Conservation (phyloP, 371 early-diverging fungal species). For the Apophysomyces ossiformis region DNA sequence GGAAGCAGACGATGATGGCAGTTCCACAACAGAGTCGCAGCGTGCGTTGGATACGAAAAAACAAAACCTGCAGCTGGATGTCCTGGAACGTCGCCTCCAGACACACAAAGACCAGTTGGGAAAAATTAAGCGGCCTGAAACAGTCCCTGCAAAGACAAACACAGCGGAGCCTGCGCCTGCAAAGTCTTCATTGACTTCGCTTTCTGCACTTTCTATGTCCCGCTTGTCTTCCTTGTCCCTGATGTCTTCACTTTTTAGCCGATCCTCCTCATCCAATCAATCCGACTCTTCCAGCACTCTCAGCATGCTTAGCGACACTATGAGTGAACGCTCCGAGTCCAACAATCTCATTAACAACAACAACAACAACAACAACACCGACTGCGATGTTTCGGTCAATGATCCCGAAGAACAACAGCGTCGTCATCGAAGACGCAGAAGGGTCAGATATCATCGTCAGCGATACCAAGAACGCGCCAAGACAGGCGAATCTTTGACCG, state of each 20-base stretch:
- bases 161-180: slow-evolving; percentile 1
- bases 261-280: slow-evolving; percentile 11
- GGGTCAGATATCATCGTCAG: slow-evolving; percentile 23
- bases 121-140: background rate
- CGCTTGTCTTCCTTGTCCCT: slow-evolving; percentile 32
- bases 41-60: slow-evolving; percentile 6
- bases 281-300: slow-evolving; percentile 9
- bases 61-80: slow-evolving; percentile 33
- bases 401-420: slow-evolving; percentile 16
- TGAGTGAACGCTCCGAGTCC: background rate
- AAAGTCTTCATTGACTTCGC: slow-evolving; percentile 11
- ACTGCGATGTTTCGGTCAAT: background rate
- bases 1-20: slow-evolving; percentile 15
- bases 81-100: slow-evolving; percentile 41
- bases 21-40: slow-evolving; percentile 5
- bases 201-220: slow-evolving; percentile 24
- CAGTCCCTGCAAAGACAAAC: slow-evolving; percentile 1
- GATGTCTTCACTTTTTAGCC: slow-evolving; percentile 42
- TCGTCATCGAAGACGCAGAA: slow-evolving; percentile 25
- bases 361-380: background rate
- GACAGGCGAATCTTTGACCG: background rate
- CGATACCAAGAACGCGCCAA: slow-evolving; percentile 14
- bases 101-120: slow-evolving; percentile 10
- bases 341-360: too few species aligned
- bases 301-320: slow-evolving; percentile 10